phyloP scores from a whole-genome alignment of 2,329 filamentous ascomycete species.

The Chaetomiaceae sp. region DNA sequence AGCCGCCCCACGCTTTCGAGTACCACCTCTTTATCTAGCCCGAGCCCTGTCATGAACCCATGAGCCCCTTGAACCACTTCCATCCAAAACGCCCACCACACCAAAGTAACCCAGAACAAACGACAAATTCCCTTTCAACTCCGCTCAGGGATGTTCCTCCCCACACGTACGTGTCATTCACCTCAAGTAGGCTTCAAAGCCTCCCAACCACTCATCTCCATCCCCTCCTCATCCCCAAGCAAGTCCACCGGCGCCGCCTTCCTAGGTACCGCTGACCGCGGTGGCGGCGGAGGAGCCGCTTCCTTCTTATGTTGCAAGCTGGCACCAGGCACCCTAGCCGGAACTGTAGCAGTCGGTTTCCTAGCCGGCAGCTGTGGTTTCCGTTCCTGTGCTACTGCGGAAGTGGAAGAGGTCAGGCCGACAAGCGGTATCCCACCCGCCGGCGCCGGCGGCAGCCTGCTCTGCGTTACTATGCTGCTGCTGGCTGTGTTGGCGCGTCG shows the following conservation, averaged over 20 bases:
- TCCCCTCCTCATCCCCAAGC: slow-evolving; percentile 39
- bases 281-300: slow-evolving; percentile 21
- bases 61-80: not conserved
- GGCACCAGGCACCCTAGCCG: slow-evolving; percentile 10
- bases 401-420: slow-evolving; percentile 10
- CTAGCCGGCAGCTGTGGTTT: slow-evolving; percentile 23
- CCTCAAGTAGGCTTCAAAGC: slow-evolving; percentile 46
- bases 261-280: slow-evolving; percentile 29
- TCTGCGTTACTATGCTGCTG: slow-evolving; percentile 15
- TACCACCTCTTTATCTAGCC: too few species aligned
- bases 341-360: slow-evolving; percentile 22
- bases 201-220: slow-evolving; percentile 51
- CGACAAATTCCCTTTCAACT: too few species aligned
- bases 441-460: slow-evolving; percentile 17
- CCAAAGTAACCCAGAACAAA: too few species aligned
- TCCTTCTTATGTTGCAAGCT: slow-evolving; percentile 26
- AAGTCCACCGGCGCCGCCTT: slow-evolving; percentile 41
- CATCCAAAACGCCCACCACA: not conserved
- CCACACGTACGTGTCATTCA: too few species aligned
- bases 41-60: not conserved
- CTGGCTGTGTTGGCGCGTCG: slow-evolving; percentile 27
- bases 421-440: slow-evolving; percentile 25
- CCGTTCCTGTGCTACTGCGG: slow-evolving; percentile 13
- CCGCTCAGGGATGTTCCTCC: too few species aligned
- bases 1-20: too few species aligned